Evolutionary conservation across 1,284 basidiomycete genomes (phyloP).

Genomic region (Ceratobasidium sp.): DNA sequence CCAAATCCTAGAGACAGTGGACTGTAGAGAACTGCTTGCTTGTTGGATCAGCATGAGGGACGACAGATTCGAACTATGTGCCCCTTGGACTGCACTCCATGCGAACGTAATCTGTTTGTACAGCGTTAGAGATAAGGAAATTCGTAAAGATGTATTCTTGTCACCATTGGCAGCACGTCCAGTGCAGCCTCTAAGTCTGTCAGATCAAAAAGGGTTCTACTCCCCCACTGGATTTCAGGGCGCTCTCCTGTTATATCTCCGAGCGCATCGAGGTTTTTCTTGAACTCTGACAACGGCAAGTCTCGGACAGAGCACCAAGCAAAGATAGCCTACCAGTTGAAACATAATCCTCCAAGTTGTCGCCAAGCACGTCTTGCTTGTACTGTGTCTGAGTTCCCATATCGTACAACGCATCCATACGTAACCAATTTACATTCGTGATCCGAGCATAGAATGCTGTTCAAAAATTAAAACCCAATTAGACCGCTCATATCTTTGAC

Average conservation of each 20-base stretch:
- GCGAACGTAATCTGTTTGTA: constrained; percentile 1
- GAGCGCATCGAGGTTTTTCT: background rate
- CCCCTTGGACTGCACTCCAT: constrained; percentile 4
- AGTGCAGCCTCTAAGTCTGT: background rate
- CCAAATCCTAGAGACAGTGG: constrained; percentile 18
- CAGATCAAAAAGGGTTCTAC: background rate
- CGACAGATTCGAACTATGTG: background rate
- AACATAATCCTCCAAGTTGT: constrained; percentile 27
- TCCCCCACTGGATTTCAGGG: background rate
- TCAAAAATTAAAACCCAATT: background rate
- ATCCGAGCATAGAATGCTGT: constrained; percentile 27
- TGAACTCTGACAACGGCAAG: constrained; percentile 18
- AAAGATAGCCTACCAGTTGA: background rate
- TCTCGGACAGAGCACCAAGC: background rate
- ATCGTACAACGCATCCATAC: constrained; percentile 23
- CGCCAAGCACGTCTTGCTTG: constrained; percentile 38
- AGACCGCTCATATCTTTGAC: too few species aligned
- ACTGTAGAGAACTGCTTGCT: constrained; percentile 14
- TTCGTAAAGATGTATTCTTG: background rate
- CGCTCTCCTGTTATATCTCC: constrained; percentile 23
- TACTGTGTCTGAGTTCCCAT: constrained; percentile 5
- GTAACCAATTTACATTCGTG: constrained; percentile 20
- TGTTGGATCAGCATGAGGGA: constrained; percentile 11
- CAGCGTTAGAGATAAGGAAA: too few species aligned
- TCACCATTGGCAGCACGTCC: background rate